Evolutionary conservation across 2,329 filamentous ascomycete species (phyloP), one percentile per base, ranked within the genome.

Genomic region (Leptosphaerulina australis): DNA sequence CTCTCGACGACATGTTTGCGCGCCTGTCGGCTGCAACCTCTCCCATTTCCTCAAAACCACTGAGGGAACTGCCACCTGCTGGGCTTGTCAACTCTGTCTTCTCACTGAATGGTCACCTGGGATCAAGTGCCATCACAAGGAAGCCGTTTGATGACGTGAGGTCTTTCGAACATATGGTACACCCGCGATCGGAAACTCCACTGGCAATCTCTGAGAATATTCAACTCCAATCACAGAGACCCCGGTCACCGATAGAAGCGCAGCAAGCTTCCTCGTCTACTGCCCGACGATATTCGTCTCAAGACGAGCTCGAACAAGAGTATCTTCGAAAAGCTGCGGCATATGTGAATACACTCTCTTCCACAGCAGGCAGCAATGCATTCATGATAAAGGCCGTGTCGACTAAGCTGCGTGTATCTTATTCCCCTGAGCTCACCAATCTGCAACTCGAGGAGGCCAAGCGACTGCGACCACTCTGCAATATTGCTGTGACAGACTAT

Each of bases 1-100:
- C 45, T 6, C 30, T 66, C 12, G 65, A 64, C 1, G 44, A 46
- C 15, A 55, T 64, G 37, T 67, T 59, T 38, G 58, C 60, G 11
- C 59, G 57, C 6, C 45, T 68, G 18, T 58, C 45, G 18, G 35
- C 46, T 10, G 41, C 28, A 22, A 31, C 12, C 5, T 10, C 43
- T 5, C 7, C 31, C 3, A 25, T 35, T 15, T 11, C 20, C 2
- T 47, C 44, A 17, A n/a, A 21, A 15, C 9, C 28, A 9, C 14
- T 22, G 10, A 15, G 45, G 15, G 15, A 31, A 10, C n/a, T 20
- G 29, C 39, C 39, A 3, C 33, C 34, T 9, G 6, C 4, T 14
- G 35, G 44, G 0, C 54, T 50, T 8, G 38, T 48, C 14, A 49
- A 39, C 18, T 26, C 26, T n/a, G 30, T 38, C 8, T 56, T 53